phyloP scores from a whole-genome alignment of 108 stramenopile species.

The Fragilaria radians region DNA sequence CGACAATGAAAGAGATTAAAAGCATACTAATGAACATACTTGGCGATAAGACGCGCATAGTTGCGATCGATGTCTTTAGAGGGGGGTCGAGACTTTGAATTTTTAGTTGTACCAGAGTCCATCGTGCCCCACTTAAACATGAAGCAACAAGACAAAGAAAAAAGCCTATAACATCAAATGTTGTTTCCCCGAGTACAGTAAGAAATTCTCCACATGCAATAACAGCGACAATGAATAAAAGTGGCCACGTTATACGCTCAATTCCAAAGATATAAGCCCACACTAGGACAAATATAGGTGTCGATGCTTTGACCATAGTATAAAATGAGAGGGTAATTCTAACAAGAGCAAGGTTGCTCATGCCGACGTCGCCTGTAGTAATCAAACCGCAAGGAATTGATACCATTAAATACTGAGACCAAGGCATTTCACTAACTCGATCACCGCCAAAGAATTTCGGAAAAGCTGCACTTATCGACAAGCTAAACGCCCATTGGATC shows the following conservation, averaged over 20 bases:
- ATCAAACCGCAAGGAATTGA: slow-evolving; percentile 78
- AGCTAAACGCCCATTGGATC: slow-evolving; percentile 74
- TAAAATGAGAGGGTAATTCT: slow-evolving; percentile 80
- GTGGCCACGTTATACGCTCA: slow-evolving; percentile 67
- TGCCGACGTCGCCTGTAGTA: slow-evolving; percentile 71
- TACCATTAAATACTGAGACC: slow-evolving; percentile 53
- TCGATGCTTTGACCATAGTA: slow-evolving; percentile 83
- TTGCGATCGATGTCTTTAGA: slow-evolving; percentile 65
- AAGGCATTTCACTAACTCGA: slow-evolving; percentile 55
- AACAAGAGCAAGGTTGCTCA: slow-evolving; percentile 74
- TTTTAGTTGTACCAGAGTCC: slow-evolving; percentile 79
- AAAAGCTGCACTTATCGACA: slow-evolving; percentile 35
- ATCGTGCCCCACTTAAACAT: slow-evolving; percentile 66
- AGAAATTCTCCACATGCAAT: slow-evolving; percentile 74
- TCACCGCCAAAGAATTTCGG: slow-evolving; percentile 53
- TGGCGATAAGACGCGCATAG: slow-evolving; percentile 74
- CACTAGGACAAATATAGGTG: slow-evolving; percentile 73
- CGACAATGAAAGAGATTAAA: slow-evolving; percentile 47
- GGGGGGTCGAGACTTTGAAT: slow-evolving; percentile 76
- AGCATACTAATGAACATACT: slow-evolving; percentile 76
- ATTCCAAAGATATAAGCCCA: slow-evolving; percentile 82
- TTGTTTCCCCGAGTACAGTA: slow-evolving; percentile 61
- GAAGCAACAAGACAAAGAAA: slow-evolving; percentile 59
- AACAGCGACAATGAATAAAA: slow-evolving; percentile 55
- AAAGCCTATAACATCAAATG: slow-evolving; percentile 57